Percentiles rank a stretch among this genome's conserved stretches.
phyloP scores from a whole-genome alignment of 805 yeast genomes.

The Hanseniaspora valbyensis region DNA sequence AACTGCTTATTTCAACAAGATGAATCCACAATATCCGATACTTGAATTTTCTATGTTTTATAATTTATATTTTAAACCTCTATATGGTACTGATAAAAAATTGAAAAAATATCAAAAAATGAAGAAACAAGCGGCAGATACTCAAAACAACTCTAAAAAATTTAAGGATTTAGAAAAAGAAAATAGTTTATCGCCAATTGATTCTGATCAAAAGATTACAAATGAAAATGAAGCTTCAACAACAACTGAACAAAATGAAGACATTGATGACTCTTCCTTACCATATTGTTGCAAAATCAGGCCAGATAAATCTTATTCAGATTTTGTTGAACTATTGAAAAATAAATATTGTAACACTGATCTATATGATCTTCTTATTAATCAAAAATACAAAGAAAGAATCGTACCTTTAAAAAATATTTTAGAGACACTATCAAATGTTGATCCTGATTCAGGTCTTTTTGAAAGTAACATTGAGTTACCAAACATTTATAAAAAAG shows the following conservation, averaged over 20 bases:
- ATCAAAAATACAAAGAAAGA: slow-evolving; percentile 17
- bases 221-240: not conserved
- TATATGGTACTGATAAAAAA: slow-evolving; percentile 51
- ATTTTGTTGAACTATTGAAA: slow-evolving; percentile 12
- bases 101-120: not conserved
- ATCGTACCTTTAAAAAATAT: slow-evolving; percentile 18
- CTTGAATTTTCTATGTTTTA: slow-evolving; percentile 73
- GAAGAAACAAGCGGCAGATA: not conserved
- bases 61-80: slow-evolving; percentile 55
- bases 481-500: slow-evolving; percentile 40
- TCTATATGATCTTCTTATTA: not conserved
- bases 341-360: not conserved
- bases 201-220: slow-evolving; percentile 17
- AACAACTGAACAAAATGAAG: not conserved
- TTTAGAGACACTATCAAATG: slow-evolving; percentile 31
- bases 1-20: slow-evolving; percentile 58
- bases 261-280: not conserved
- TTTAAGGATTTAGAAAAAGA: not conserved
- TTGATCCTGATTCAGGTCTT: slow-evolving; percentile 25
- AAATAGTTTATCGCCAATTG: slow-evolving; percentile 18
- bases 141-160: not conserved
- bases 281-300: slow-evolving; percentile 12
- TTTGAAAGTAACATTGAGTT: slow-evolving; percentile 30
- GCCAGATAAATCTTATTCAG: not conserved
- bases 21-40: slow-evolving; percentile 75